Base-by-base conservation (phyloP, 805 yeast genomes). In the Lachancea sp. region DNA sequence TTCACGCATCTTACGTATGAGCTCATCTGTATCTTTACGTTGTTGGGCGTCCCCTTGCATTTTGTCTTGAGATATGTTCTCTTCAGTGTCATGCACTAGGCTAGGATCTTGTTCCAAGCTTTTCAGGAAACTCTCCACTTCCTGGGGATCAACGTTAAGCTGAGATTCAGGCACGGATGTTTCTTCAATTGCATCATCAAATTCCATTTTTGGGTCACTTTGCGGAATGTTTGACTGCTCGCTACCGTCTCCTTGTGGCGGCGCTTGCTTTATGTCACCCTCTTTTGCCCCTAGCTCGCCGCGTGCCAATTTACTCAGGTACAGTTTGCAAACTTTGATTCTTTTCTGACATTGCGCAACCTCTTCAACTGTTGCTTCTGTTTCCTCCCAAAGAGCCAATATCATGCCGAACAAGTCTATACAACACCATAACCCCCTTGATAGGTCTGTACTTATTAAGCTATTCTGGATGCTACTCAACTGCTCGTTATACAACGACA, bases 401-500 rank as follows among this genome's bases (percentile, higher is more conserved):
- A 53, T 40, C 17, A 53, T 42, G 6, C 40, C 35, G 32, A 56
- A 52, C 20, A 59, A 38, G 33, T 59, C 61, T 20, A 53, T 41
- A 36, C 61, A 55, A 40, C 64, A 60, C 64, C 63, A 58, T n/a
- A 61, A 40, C 1, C 56, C 60, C 17, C 55, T 45, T 18, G 38
- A 52, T 36, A 61, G 38, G 25, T 45, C 50, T 16, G 25, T 24
- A 36, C 51, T 51, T 82, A 70, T 38, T 64, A 72, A 41, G 58
- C 63, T 22, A 71, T 78, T 2, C 82, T 81, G 28, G 54, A 59
- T 28, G 63, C 72, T 30, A 69, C 52, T 3, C 68, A 66, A 7
- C 60, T 63, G 46, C 68, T 45, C 68, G 31, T 73, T 75, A 58
- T 83, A 80, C 16, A 85, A 67, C 33, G 70, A 64, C 53, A 72